Base-by-base conservation (phyloP, 495 filamentous ascomycete species). In the Penicillium coprophilum region DNA sequence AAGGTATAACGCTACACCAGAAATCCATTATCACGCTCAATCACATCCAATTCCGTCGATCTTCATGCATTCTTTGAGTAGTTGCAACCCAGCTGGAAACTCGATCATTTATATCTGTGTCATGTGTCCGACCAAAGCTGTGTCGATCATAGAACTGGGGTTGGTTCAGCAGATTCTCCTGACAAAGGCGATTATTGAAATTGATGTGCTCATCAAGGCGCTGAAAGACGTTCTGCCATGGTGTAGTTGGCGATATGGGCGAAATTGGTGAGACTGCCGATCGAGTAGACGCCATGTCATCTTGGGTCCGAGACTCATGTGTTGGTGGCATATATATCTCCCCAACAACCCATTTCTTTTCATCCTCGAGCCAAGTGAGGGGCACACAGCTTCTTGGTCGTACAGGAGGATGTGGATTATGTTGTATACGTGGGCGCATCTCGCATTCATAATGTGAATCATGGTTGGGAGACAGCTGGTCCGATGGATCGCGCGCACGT, bases 301-400 rank as follows among this genome's bases (percentile, higher is more conserved):
- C n/a, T 30, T 31, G 46, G 1, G 15, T 3, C 24, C 19, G 54
- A 38, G 23, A n/a, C 11, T 52, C 30, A 4, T 19, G 23, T n/a
- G n/a, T 44, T 10, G 15, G 15, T 4, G 39, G 17, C 19, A 20
- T 10, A 20, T 43, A 40, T 28, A 21, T 31, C 9, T 46, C 30
- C 8, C 21, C 41, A 32, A 61, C 53, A 9, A 57, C 24, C 61
- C 61, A 63, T 27, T 52, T n/a, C 28, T 61, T 23, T 47, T 57
- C 46, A n/a, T 61, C 53, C 21, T 63, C 61, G 9, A 53, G 48
- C 61, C 61, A 63, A 19, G 60, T 36, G 5, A 63, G 49, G 4
- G 52, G 57, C 3, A 17, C 8, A 40, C 24, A 49, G 24, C 41
- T 31, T 4, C 15, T 32, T 30, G 44, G 13, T 23, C 45, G 54